Conservation (phyloP, 2,329 filamentous ascomycete genomes). For the Monilinia vaccinii-corymbosi region DNA sequence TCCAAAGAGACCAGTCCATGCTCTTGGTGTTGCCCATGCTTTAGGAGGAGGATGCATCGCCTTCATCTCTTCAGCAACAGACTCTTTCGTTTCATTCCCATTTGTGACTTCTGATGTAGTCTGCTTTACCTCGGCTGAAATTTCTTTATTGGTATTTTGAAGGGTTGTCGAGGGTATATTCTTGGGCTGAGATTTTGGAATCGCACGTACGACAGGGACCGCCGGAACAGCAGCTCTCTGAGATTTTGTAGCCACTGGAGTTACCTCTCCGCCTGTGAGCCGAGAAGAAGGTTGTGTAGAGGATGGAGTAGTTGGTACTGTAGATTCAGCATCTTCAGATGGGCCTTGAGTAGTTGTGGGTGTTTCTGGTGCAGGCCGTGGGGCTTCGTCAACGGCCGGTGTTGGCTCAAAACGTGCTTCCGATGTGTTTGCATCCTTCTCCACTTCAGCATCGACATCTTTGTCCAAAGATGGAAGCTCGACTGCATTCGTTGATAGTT, state of each 20-base stretch:
- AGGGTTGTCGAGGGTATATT: constrained; percentile 12
- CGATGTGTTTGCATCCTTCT: neutral
- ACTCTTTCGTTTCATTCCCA: constrained; percentile 5
- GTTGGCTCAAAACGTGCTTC: neutral
- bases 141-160: constrained; percentile 14
- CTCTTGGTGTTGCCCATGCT: constrained; percentile 40
- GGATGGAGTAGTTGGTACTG: constrained; percentile 46
- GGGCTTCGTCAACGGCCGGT: neutral
- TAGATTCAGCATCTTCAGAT: constrained; percentile 33
- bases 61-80: constrained; percentile 25
- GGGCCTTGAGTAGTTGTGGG: constrained; percentile 34
- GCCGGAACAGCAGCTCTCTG: constrained; percentile 33
- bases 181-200: constrained; percentile 36
- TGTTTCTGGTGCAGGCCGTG: constrained; percentile 35
- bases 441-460: neutral
- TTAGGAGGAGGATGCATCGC: constrained; percentile 34
- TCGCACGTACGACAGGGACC: constrained; percentile 30
- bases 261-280: constrained; percentile 18
- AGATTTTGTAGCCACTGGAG: constrained; percentile 21
- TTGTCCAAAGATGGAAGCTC: constrained; percentile 17
- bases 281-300: constrained; percentile 31
- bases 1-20: constrained; percentile 62
- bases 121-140: constrained; percentile 12
- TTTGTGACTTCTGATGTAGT: neutral
- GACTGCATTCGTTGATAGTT: constrained; percentile 19